Base-by-base conservation (phyloP, 2,329 filamentous ascomycete species). In the Nannizziopsis arthrosporioides region DNA sequence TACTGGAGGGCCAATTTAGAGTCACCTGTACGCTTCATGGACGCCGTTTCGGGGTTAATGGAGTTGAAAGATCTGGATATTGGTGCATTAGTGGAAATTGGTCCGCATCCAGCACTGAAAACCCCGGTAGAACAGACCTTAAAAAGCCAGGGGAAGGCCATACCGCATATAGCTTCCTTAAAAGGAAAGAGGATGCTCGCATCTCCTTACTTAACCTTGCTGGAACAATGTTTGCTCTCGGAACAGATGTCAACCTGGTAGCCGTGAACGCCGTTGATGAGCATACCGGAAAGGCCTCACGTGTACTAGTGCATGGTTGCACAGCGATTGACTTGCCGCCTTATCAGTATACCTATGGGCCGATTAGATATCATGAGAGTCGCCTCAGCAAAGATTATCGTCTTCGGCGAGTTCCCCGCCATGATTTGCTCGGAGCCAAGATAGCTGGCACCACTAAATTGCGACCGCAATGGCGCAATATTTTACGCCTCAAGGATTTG, bases 381-480 rank as follows among this genome's bases (percentile, higher is more conserved):
- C 47, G 54, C 2, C 11, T 27, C 8, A 44, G 1, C 42, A 45
- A 2, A 7, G 52, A 10, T 4, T 47, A 1, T 44, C 48, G 2
- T 5, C 51, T 7, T 12, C 35, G 35, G 15, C 18, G 41, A 30
- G 11, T 42, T 15, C 39, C 44, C 3, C 22, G 37, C 5, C 56
- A 59, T 45, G 56, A 58, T 17, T 44, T 61, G 2, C 45, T 61
- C 1, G 58, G 58, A 9, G 44, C 36, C 0, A 59, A 58, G 0
- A 53, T 59, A 22, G 50, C 57, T 9, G 65, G 64, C 47, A 52
- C 54, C 31, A 39, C 52, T 12, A 48, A 52, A 10, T 38, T 57
- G 1, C 54, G 63, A 11, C 67, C 68, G 0, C 44, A 49, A 0
- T 75, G 68, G 67, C 55, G 66, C 1, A 69, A 69, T 34, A 42